Evolutionary conservation across 345 rosid species (phyloP), one percentile per base, ranked within the genome.

Genomic region (Psidium guajava): DNA sequence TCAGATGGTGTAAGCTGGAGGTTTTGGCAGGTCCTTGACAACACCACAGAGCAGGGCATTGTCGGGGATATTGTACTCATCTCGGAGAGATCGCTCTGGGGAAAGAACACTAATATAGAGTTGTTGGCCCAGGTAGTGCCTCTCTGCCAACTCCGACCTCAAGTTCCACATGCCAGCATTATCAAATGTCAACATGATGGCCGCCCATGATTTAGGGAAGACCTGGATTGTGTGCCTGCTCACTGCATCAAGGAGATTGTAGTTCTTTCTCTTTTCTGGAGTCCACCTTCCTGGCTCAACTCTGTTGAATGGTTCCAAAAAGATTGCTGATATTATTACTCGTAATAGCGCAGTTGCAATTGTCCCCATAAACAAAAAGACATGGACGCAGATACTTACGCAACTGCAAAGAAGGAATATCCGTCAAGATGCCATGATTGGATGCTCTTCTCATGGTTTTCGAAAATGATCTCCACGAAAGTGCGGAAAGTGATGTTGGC

Each of bases 371-470:
- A 28, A 32, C 49, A 11, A 21, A 28, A 28, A 73, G 50, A 83
- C 25, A 22, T 15, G 55, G 42, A 0, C 27, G 61, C 10, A 21
- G 86, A 5, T 52, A 12, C 87, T 89, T 82, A 90, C 90, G 92
- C 91, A 10, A 91, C 90, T 47, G 89, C 91, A 36, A 89, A 91
- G 85, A 92, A 89, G 86, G 90, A 90, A 83, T 88, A 90, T 83
- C 94, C 94, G 75, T 91, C 94, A 49, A 92, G 84, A 82, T 91
- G 93, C 91, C 91, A 89, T 12, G 92, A 75, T 75, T 90, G 93
- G 83, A 91, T 36, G 82, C 86, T 44, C 20, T 85, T 83, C 53
- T 80, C 87, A 32, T 89, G 91, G 86, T 92, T 92, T 81, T 87
- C 82, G 50, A 91, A 88, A 15, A 91, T 89, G 50, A 92, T 44